A percentile compares a stretch with the other conserved stretches of the same genome.
These are phyloP conservation scores for Diplodia seriata DNA, from an alignment of 2,329 filamentous ascomycete genomes.

Conservation along the genomic window DNA sequence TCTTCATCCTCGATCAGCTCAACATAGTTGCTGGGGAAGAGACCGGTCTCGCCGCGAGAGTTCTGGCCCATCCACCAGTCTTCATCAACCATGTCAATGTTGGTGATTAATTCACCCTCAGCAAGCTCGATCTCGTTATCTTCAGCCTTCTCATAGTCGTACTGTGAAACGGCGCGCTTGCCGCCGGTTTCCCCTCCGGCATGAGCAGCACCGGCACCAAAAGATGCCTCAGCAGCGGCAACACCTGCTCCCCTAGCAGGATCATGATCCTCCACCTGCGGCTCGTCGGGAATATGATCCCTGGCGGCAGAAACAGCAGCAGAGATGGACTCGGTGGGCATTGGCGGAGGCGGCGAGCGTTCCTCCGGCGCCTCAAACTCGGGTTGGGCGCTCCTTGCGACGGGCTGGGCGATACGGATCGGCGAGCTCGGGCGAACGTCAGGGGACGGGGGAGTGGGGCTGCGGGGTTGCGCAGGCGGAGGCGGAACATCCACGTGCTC, in stretches of 20 bases:
- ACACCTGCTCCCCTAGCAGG: constrained; percentile 61
- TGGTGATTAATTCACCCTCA: constrained; percentile 85
- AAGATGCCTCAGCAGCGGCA: constrained; percentile 53
- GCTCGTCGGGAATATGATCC: constrained; percentile 67
- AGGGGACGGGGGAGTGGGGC: constrained; percentile 58
- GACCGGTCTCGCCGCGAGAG: constrained; percentile 77
- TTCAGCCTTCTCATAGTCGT: constrained; percentile 97
- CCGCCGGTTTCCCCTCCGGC: constrained; percentile 57
- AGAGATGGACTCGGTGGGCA: constrained; percentile 70
- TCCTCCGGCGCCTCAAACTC: constrained; percentile 60
- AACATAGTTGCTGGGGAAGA: constrained; percentile 98
- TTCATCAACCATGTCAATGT: constrained; percentile 97
- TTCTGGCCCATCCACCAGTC: constrained; percentile 99
- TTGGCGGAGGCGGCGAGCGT: constrained; percentile 59
- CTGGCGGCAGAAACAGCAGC: constrained; percentile 68
- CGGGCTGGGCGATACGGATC: constrained; percentile 84
- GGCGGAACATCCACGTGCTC: constrained; percentile 58
- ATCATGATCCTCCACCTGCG: constrained; percentile 63
- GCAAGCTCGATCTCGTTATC: constrained; percentile 93
- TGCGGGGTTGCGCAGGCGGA: constrained; percentile 47
- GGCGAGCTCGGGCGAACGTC: constrained; percentile 70
- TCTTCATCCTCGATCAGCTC: constrained; percentile 74
- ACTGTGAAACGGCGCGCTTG: constrained; percentile 80
- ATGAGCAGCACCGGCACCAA: constrained; percentile 49
- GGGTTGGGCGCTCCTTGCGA: constrained; percentile 67